These are phyloP conservation scores for Scedosporium minutisporum DNA, from an alignment of 2,329 filamentous ascomycete genomes.

Conservation along the genomic window DNA sequence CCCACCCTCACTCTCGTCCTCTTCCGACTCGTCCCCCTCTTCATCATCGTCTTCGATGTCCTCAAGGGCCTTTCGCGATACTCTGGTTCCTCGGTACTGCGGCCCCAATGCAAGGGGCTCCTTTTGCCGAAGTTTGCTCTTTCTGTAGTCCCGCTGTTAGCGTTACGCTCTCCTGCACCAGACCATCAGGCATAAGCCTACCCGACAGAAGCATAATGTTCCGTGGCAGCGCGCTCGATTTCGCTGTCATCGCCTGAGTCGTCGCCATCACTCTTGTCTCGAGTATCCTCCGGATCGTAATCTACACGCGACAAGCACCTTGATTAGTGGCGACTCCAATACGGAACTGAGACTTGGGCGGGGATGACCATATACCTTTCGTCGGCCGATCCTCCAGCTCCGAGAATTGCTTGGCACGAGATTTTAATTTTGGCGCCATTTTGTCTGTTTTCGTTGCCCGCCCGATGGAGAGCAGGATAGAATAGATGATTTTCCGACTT, in stretches of 20 bases:
- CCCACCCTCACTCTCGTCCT: slow-evolving; percentile 41
- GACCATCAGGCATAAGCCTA: slow-evolving; percentile 23
- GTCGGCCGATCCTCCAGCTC: slow-evolving; percentile 1
- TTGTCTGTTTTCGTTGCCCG: not conserved
- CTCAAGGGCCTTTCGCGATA: slow-evolving; percentile 60
- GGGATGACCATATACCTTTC: slow-evolving; percentile 3
- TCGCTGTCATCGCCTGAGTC: slow-evolving; percentile 40
- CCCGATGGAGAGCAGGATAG: not conserved
- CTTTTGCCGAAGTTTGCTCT: slow-evolving; percentile 72
- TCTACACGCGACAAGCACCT: slow-evolving; percentile 36
- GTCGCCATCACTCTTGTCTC: slow-evolving; percentile 40
- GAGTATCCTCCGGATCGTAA: slow-evolving; percentile 66
- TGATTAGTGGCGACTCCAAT: not conserved
- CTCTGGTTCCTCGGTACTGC: slow-evolving; percentile 67
- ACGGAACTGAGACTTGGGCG: not conserved
- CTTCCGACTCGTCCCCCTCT: slow-evolving; percentile 22
- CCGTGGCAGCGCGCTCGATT: slow-evolving; percentile 55
- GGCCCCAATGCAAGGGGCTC: slow-evolving; percentile 62
- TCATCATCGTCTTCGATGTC: slow-evolving; percentile 35
- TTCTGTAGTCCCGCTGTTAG: slow-evolving; percentile 33
- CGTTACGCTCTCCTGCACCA: not conserved
- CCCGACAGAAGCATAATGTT: slow-evolving; percentile 78
- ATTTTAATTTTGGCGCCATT: slow-evolving; percentile 3
- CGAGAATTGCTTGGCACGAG: not conserved
- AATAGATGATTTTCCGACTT: not conserved